Evolutionary conservation across 257 asterid genomes (phyloP).

Genomic region (Apocynum venetum): DNA sequence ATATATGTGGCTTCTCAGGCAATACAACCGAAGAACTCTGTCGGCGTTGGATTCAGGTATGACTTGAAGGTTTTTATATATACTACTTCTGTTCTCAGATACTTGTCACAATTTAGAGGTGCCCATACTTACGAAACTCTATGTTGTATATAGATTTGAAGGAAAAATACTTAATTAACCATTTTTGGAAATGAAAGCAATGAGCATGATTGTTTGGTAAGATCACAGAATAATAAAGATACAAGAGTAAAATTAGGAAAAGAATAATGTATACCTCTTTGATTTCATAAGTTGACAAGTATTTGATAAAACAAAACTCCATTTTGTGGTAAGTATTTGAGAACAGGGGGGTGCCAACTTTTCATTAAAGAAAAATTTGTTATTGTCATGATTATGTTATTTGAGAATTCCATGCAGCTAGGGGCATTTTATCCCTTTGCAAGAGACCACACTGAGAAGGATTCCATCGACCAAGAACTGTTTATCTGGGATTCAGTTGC

Average conservation of each 20-base stretch:
- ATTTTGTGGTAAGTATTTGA: no score
- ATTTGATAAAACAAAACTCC: no score
- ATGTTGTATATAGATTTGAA: no score
- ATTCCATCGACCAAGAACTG: constrained; percentile 40
- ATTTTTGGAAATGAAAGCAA: not conserved
- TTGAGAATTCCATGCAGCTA: constrained; percentile 28
- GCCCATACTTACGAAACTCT: no score
- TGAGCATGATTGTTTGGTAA: not conserved
- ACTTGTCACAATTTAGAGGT: no score
- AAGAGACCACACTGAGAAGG: constrained; percentile 38
- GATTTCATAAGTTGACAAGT: no score
- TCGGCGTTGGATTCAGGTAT: constrained; percentile 69
- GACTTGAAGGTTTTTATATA: not conserved
- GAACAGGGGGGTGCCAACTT: not conserved
- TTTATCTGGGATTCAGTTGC: constrained; percentile 50
- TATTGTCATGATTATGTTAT: not conserved
- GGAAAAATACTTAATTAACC: no score
- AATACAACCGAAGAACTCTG: constrained; percentile 89
- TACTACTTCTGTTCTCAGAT: no score
- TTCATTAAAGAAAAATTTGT: not conserved
- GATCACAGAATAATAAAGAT: not conserved
- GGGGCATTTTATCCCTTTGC: constrained; percentile 62
- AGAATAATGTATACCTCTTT: not conserved
- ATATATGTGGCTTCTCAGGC: constrained; percentile 72
- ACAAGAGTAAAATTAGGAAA: no score